Evolutionary conservation across 345 rosid species (phyloP).

Genomic region (Crucihimalaya himalaica): DNA sequence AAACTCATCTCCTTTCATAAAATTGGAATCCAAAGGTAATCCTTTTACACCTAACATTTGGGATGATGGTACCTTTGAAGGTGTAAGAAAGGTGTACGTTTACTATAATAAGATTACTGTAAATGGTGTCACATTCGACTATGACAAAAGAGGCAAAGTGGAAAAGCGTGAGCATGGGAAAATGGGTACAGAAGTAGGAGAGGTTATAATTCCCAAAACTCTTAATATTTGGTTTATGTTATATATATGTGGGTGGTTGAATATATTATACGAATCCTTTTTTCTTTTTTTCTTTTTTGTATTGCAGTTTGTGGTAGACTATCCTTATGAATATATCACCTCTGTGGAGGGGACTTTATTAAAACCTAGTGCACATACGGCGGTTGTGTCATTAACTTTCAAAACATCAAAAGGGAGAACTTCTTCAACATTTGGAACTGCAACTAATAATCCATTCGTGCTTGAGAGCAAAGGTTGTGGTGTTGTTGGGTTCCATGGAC

Average conservation of each 20-base stretch:
- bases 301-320: conserved; percentile 21
- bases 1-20: too few species aligned
- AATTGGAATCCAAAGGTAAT: too few species aligned
- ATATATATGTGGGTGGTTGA: neutral
- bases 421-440: neutral
- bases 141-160: neutral
- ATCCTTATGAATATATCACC: conserved; percentile 28
- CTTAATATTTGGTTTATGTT: neutral
- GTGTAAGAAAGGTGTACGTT: neutral
- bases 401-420: conserved; percentile 35
- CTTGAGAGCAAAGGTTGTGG: conserved; percentile 10
- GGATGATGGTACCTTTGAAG: neutral
- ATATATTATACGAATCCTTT: neutral
- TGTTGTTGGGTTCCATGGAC: conserved; percentile 34
- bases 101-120: neutral
- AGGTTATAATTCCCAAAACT: neutral
- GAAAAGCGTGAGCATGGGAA: neutral
- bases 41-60: too few species aligned
- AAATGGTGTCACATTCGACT: neutral
- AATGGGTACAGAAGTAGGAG: neutral
- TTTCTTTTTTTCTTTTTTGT: too few species aligned
- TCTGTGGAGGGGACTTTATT: conserved; percentile 11
- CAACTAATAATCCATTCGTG: conserved; percentile 3
- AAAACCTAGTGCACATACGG: too few species aligned
- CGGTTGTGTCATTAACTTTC: too few species aligned